Evolutionary conservation across 2,329 filamentous ascomycete genomes (phyloP).

Genomic region (Myriosclerotinia scirpicola): DNA sequence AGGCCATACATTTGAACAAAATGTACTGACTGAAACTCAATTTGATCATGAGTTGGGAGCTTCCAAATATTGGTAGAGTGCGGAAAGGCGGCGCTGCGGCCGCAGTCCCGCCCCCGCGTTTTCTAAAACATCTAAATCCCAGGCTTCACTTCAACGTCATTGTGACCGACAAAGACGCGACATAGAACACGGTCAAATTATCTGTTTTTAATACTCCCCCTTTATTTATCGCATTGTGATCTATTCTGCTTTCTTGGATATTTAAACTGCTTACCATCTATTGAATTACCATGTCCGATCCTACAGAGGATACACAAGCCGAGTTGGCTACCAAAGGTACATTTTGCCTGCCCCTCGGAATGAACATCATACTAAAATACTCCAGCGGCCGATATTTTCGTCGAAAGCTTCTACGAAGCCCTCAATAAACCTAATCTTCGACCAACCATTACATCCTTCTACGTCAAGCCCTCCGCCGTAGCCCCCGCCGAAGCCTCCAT

Average conservation of each 20-base stretch:
- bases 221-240: background rate
- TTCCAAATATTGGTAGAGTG: background rate
- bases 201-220: background rate
- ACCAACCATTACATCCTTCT: conserved; percentile 63
- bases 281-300: conserved; percentile 42
- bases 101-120: conserved; percentile 13
- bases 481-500: conserved; percentile 65
- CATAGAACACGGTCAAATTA: background rate
- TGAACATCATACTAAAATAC: conserved; percentile 16
- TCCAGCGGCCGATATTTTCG: conserved; percentile 68
- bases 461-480: conserved; percentile 59
- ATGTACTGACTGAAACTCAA: background rate
- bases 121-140: background rate
- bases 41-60: background rate
- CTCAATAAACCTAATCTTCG: conserved; percentile 57
- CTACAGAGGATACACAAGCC: conserved; percentile 48
- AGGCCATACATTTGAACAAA: conserved; percentile 26
- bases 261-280: background rate
- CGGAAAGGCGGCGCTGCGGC: conserved; percentile 5
- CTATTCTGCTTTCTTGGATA: background rate
- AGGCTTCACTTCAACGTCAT: conserved; percentile 13
- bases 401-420: conserved; percentile 73
- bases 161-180: background rate
- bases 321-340: conserved; percentile 42
- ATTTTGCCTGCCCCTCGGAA: background rate